Base-by-base conservation (phyloP, 495 filamentous ascomycete species). In the Coniosporium apollinis region DNA sequence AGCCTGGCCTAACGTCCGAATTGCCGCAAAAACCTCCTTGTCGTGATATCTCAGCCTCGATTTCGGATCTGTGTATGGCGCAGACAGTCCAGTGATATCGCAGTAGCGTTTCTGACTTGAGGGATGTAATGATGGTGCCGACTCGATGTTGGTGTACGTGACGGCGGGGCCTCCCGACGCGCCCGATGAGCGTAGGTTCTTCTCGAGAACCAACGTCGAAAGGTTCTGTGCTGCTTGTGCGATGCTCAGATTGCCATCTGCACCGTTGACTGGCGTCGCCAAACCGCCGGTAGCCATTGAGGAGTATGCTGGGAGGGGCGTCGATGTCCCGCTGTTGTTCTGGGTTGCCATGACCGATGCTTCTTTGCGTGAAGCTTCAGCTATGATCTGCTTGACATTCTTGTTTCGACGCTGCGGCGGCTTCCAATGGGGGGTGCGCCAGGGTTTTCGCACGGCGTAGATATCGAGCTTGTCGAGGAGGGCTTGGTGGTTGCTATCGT, bases 391-490 rank as follows among this genome's bases (percentile, higher is more conserved):
- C 57, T 96, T 96, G 57, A 96, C 76, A 50, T 91, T 94, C 62
- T 94, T 94, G 66, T 94, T 96, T 55, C 89, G 83, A 10, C 89
- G 83, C 55, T 84, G 79, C 38, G 86, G 79, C 13, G 91, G 80
- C 42, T 76, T 82, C 87, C 87, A 97, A 50, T 74, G 56, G 0
- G 76, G 62, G 50, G 83, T 92, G 44, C 89, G 84, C 65, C 91
- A 96, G 37, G 72, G 79, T 53, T 85, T 83, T 17, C 68, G 76
- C 49, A 82, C 66, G 13, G 70, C 64, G 40, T 84, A 74, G 45
- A 94, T 79, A 57, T 97, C 89, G 39, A 96, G 79, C 42, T 75
- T 56, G 52, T 94, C 82, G 33, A 97, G 74, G 25, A 94, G 49
- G 25, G 54, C 47, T 25, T 49, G 46, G 41, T 58, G 56, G 16